A percentile compares a stretch with the other conserved stretches of the same genome.
Evolutionary conservation across 2,329 filamentous ascomycete genomes (phyloP).

Genomic region (Paecilomyces formosus): DNA sequence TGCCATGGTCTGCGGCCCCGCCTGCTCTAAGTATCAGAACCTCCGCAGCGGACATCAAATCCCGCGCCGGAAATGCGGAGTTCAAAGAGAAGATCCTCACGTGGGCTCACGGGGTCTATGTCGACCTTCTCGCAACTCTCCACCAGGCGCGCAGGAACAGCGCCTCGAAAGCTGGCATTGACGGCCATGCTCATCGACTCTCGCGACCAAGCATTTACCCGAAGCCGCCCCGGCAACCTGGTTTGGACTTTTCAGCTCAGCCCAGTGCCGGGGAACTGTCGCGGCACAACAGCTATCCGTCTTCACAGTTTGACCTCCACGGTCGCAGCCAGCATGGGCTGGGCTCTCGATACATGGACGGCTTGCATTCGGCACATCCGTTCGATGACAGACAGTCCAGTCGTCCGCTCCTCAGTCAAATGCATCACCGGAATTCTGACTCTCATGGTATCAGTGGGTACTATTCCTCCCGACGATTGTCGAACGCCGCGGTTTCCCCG

Average conservation of each 20-base stretch:
- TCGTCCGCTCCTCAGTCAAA: conserved; percentile 4
- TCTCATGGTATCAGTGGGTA: conserved; percentile 21
- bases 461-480: conserved; percentile 24
- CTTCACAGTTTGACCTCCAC: conserved; percentile 26
- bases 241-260: conserved; percentile 40
- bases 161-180: conserved; percentile 39
- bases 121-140: conserved; percentile 60
- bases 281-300: conserved; percentile 29
- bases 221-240: conserved; percentile 52
- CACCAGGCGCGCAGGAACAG: conserved; percentile 45
- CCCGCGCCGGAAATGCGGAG: conserved; percentile 32
- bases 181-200: conserved; percentile 36
- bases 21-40: conserved; percentile 17
- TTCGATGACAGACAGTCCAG: conserved; percentile 2
- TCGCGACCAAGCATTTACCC: conserved; percentile 54
- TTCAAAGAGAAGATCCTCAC: conserved; percentile 63
- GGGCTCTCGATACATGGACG: background rate
- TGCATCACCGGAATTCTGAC: conserved; percentile 14
- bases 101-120: conserved; percentile 66
- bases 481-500: conserved; percentile 24
- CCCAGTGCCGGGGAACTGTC: conserved; percentile 14
- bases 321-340: conserved; percentile 9
- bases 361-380: background rate
- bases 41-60: conserved; percentile 15
- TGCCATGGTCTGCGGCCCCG: background rate